phyloP scores from a whole-genome alignment of 176 grass and related monocot genomes.

The Melocanna baccifera region DNA sequence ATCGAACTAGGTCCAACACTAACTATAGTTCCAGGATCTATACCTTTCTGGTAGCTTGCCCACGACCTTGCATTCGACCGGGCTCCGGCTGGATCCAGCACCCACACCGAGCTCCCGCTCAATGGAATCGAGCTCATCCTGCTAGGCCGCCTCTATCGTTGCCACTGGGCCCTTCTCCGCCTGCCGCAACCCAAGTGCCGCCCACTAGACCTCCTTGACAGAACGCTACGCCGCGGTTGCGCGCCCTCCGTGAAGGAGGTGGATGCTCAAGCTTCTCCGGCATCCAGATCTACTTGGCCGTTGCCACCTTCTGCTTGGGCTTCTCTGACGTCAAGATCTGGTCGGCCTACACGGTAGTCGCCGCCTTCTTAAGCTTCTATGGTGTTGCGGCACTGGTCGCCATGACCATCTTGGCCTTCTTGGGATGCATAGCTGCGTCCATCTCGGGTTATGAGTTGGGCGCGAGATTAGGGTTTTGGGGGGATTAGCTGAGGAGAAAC shows the following conservation, averaged over 20 bases:
- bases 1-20: neutral
- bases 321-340: conserved; percentile 30
- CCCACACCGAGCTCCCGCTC: conserved; percentile 42
- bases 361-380: conserved; percentile 4
- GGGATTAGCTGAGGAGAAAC: neutral
- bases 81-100: neutral
- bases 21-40: neutral
- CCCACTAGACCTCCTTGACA: conserved; percentile 52
- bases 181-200: conserved; percentile 43
- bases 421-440: conserved; percentile 2
- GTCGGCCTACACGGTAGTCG: neutral
- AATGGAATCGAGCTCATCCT: conserved; percentile 40
- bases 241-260: conserved; percentile 14
- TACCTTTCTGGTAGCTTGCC: conserved; percentile 63
- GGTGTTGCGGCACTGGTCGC: neutral
- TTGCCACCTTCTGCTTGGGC: neutral
- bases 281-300: conserved; percentile 35
- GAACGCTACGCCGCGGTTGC: conserved; percentile 49
- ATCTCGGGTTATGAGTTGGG: neutral
- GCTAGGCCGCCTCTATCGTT: neutral
- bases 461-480: neutral
- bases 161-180: neutral
- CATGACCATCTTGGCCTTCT: too few species aligned
- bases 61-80: conserved; percentile 30
- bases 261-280: conserved; percentile 50